Conservation (phyloP, 1,284 basidiomycete genomes). For the Ceratobasidium sp. region DNA sequence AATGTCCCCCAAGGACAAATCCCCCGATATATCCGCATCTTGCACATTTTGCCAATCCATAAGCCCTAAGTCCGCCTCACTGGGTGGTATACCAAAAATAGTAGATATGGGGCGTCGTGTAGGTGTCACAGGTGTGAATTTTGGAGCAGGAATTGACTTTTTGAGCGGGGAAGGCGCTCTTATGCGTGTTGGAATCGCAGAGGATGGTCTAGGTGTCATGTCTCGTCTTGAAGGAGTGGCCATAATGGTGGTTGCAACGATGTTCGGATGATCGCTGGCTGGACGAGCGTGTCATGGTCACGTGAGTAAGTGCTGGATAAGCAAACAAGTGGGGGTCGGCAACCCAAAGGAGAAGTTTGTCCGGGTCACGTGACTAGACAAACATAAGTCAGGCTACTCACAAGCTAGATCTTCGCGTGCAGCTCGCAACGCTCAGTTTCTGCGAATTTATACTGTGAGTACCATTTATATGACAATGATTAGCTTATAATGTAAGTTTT, state of each 20-base stretch:
- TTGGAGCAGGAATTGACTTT: conserved; percentile 39
- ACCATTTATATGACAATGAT: no score
- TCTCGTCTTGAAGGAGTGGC: conserved; percentile 26
- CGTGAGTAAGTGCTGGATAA: no score
- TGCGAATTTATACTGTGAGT: no score
- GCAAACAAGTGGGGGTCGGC: not conserved
- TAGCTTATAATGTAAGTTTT: no score
- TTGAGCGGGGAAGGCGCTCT: conserved; percentile 12
- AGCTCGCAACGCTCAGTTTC: no score
- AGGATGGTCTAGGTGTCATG: conserved; percentile 31
- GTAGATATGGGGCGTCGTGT: conserved; percentile 17
- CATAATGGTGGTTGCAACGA: conserved; percentile 10
- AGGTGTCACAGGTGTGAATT: conserved; percentile 16
- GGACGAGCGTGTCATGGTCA: not conserved
- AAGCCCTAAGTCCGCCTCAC: conserved; percentile 77
- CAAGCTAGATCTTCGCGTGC: no score
- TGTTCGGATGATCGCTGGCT: conserved; percentile 7
- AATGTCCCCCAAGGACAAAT: conserved; percentile 67
- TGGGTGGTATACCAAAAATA: conserved; percentile 31
- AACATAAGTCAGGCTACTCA: no score
- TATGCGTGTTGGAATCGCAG: conserved; percentile 23
- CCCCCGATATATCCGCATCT: conserved; percentile 52
- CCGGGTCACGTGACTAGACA: no score
- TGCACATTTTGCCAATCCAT: conserved; percentile 73
- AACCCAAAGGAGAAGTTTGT: no score